These are phyloP conservation scores for Rauvolfia tetraphylla DNA, from an alignment of 257 asterid species.

Conservation along the genomic window DNA sequence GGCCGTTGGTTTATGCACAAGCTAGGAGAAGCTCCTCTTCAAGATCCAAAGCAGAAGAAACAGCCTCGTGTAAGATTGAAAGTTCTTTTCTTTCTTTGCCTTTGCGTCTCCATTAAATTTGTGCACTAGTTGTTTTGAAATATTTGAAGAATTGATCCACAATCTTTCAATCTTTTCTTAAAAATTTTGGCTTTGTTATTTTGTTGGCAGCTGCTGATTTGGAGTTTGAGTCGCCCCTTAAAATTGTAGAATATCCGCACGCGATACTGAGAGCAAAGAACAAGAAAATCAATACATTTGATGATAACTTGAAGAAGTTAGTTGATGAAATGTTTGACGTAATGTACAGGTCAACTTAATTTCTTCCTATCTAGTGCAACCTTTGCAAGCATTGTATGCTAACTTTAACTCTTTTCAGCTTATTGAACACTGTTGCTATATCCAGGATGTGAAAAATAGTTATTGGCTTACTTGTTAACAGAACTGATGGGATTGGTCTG, in stretches of 20 bases:
- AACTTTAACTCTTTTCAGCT: conserved; percentile 10
- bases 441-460: conserved; percentile 37
- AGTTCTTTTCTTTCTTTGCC: no score
- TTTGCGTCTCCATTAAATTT: neutral
- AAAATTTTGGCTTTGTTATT: neutral
- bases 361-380: neutral
- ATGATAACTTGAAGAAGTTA: conserved; percentile 66
- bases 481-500: conserved; percentile 97
- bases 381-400: neutral
- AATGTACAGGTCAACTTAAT: conserved; percentile 69
- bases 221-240: conserved; percentile 53
- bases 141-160: neutral
- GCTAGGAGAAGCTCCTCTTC: conserved; percentile 60
- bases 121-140: neutral
- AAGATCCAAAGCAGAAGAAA: conserved; percentile 31
- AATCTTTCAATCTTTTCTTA: neutral
- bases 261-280: conserved; percentile 79
- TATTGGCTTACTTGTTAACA: conserved; percentile 46
- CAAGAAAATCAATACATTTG: conserved; percentile 58
- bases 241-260: conserved; percentile 72
- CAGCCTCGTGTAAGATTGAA: conserved; percentile 55
- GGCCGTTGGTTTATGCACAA: conserved; percentile 36
- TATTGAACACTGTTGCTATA: conserved; percentile 26
- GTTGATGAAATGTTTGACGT: conserved; percentile 88
- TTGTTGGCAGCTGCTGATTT: conserved; percentile 67